These are phyloP conservation scores for Rhizoctonia solani DNA, from an alignment of 1,284 basidiomycete species.

Conservation along the genomic window DNA sequence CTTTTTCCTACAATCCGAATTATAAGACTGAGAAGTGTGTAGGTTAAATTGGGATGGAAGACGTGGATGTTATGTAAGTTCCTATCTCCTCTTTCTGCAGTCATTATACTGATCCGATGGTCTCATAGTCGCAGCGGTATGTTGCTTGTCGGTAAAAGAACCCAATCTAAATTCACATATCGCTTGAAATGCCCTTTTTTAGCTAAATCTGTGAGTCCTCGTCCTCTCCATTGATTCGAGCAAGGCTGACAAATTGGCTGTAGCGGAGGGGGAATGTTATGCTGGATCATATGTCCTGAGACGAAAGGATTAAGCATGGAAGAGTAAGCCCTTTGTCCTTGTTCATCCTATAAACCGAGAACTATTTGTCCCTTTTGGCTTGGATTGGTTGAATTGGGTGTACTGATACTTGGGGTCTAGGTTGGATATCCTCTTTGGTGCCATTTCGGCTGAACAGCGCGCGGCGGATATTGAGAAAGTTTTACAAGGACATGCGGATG, in stretches of 20 bases:
- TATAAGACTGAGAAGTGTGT: neutral
- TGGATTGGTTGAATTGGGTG: too few species aligned
- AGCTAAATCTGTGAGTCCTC: constrained; percentile 38
- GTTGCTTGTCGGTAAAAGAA: neutral
- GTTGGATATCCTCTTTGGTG: constrained; percentile 38
- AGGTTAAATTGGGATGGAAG: constrained; percentile 36
- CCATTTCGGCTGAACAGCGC: constrained; percentile 34
- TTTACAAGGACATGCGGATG: constrained; percentile 13
- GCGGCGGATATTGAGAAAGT: constrained; percentile 31
- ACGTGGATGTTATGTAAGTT: constrained; percentile 38
- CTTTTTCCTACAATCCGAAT: neutral
- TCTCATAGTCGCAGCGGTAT: constrained; percentile 27
- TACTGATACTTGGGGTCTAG: neutral
- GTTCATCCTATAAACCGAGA: neutral
- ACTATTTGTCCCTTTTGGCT: too few species aligned
- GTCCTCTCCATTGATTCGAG: too few species aligned
- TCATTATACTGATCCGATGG: neutral
- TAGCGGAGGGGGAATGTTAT: constrained; percentile 34
- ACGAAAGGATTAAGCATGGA: constrained; percentile 37
- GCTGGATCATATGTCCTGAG: constrained; percentile 38
- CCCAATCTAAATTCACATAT: neutral
- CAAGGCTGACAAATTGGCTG: neutral
- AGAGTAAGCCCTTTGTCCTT: constrained; percentile 33
- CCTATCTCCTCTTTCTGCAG: neutral
- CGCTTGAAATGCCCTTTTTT: neutral